A percentile compares a stretch with the other conserved stretches of the same genome.
Evolutionary conservation across 1,139 yeast genomes (phyloP).

Genomic region (Maudiozyma humilis): DNA sequence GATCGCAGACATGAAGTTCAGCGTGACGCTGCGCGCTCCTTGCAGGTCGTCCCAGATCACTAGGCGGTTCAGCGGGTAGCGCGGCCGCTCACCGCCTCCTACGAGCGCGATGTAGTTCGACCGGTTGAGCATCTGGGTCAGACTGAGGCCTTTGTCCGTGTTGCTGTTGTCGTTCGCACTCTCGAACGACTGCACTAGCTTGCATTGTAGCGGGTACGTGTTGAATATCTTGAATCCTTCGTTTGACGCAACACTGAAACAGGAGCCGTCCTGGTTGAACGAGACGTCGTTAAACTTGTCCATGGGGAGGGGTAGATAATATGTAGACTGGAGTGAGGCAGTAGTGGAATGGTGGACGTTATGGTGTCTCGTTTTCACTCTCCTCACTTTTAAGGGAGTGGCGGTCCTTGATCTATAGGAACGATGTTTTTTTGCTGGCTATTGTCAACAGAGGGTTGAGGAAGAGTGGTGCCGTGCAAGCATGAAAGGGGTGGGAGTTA

Average conservation of each 20-base stretch:
- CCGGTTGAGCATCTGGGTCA: constrained; percentile 73
- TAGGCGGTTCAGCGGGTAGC: constrained; percentile 66
- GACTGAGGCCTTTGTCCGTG: constrained; percentile 50
- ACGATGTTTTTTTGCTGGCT: too few relatives aligned
- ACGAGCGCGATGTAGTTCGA: constrained; percentile 84
- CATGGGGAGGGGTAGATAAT: too few relatives aligned
- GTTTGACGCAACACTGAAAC: constrained; percentile 80
- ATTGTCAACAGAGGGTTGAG: too few relatives aligned
- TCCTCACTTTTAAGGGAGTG: too few relatives aligned
- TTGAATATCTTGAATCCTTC: constrained; percentile 80
- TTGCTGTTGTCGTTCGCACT: constrained; percentile 9
- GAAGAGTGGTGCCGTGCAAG: too few relatives aligned
- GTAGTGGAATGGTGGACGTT: too few relatives aligned
- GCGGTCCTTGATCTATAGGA: too few relatives aligned
- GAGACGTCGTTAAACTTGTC: constrained; percentile 16
- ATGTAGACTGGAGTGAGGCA: too few relatives aligned
- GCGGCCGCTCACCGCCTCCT: constrained; percentile 79
- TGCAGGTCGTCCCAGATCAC: constrained; percentile 89
- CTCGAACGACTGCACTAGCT: constrained; percentile 57
- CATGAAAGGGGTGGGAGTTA: too few relatives aligned
- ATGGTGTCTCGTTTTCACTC: too few relatives aligned
- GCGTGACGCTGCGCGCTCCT: constrained; percentile 60
- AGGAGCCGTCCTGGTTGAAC: constrained; percentile 85
- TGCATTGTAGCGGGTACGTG: constrained; percentile 74
- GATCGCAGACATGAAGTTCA: constrained; percentile 71